Evolutionary conservation across 805 yeast species (phyloP).

Genomic region (Blastobotrys muscicola): DNA sequence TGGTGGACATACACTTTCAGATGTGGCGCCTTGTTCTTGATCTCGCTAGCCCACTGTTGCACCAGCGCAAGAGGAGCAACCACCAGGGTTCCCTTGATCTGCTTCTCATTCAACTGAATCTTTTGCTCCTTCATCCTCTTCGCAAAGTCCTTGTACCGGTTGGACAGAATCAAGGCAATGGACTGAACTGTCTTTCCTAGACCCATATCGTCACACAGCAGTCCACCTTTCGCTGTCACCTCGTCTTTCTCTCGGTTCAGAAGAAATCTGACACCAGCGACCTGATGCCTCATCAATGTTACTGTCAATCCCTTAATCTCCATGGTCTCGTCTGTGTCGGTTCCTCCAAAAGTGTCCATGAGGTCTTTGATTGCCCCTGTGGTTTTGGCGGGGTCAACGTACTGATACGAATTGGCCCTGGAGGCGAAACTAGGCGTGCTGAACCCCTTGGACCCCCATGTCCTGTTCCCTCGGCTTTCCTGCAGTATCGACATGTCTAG

Average conservation of each 20-base stretch:
- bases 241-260: slow-evolving; percentile 28
- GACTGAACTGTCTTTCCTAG: slow-evolving; percentile 80
- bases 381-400: slow-evolving; percentile 4
- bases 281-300: slow-evolving; percentile 37
- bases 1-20: slow-evolving; percentile 26
- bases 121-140: background rate
- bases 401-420: background rate
- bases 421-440: too few species aligned
- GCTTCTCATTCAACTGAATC: background rate
- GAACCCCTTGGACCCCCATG: background rate
- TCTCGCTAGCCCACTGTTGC: slow-evolving; percentile 35
- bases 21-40: slow-evolving; percentile 29
- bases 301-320: slow-evolving; percentile 33
- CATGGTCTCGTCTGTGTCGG: slow-evolving; percentile 2
- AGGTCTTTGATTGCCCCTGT: slow-evolving; percentile 12
- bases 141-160: slow-evolving; percentile 7
- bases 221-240: slow-evolving; percentile 39
- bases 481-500: slow-evolving; percentile 1
- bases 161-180: slow-evolving; percentile 49
- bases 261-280: slow-evolving; percentile 36
- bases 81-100: slow-evolving; percentile 27
- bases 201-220: slow-evolving; percentile 88
- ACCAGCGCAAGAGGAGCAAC: slow-evolving; percentile 36
- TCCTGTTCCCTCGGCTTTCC: background rate
- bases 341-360: slow-evolving; percentile 7